A percentile compares a stretch with the other conserved stretches of the same genome.
These are phyloP conservation scores for Crithidia mellificae DNA, from an alignment of 208 protist genomes.

Conservation along the genomic window DNA sequence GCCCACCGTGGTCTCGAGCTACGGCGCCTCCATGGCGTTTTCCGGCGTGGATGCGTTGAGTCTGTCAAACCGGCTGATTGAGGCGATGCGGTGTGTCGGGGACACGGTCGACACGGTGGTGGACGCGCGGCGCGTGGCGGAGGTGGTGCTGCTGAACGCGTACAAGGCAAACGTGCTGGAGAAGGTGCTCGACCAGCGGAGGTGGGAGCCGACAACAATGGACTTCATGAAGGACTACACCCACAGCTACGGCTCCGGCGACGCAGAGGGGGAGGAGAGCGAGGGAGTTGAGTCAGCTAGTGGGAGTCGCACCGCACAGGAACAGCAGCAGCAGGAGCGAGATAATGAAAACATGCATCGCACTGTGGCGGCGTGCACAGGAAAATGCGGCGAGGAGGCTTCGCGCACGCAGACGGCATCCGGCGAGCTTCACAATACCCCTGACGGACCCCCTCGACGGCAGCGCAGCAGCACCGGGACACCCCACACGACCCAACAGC, in stretches of 20 bases:
- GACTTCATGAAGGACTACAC: slow-evolving; percentile 11
- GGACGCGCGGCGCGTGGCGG: slow-evolving; percentile 50
- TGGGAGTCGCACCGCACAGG: neutral
- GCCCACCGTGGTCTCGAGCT: slow-evolving; percentile 38
- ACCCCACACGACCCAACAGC: too few relatives aligned
- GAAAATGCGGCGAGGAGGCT: neutral
- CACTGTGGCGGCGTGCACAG: neutral
- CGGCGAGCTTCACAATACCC: neutral
- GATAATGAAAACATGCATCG: too few relatives aligned
- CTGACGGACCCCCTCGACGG: neutral
- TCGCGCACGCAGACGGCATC: neutral
- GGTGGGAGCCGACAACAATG: slow-evolving; percentile 55
- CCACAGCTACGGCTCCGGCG: neutral
- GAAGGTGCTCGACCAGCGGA: slow-evolving; percentile 39
- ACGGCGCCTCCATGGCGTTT: slow-evolving; percentile 33
- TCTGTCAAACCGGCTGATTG: slow-evolving; percentile 39
- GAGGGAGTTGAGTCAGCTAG: too few relatives aligned
- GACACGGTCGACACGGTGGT: slow-evolving; percentile 37
- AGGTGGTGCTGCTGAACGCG: slow-evolving; percentile 67
- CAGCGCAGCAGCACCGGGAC: neutral
- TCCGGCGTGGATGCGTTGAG: slow-evolving; percentile 18
- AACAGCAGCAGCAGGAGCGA: neutral
- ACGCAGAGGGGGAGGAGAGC: neutral
- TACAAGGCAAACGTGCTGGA: slow-evolving; percentile 77
- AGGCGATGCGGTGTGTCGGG: slow-evolving; percentile 41